Evolutionary conservation across 2,329 filamentous ascomycete species (phyloP).

Genomic region (Alternaria sp.): DNA sequence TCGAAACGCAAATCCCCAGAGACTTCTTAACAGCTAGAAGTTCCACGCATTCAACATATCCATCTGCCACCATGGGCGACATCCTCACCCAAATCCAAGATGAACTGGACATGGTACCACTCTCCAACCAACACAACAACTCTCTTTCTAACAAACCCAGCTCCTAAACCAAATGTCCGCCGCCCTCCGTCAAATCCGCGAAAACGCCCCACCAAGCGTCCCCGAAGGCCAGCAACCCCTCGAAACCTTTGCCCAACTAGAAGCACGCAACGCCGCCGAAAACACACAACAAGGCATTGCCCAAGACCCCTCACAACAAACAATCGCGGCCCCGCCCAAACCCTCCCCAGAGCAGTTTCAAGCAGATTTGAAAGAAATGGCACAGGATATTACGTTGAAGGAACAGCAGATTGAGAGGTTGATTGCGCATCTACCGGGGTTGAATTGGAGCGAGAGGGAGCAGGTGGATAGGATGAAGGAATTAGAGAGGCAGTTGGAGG

Average conservation of each 20-base stretch:
- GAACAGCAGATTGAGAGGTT: constrained; percentile 83
- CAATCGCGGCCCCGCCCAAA: constrained; percentile 16
- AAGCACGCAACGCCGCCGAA: constrained; percentile 31
- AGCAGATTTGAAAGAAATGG: constrained; percentile 73
- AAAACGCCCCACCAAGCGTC: constrained; percentile 49
- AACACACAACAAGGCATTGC: constrained; percentile 18
- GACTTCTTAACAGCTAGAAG: background rate
- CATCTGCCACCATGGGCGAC: constrained; percentile 65
- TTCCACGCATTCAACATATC: too few relatives aligned
- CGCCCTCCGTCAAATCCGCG: constrained; percentile 53
- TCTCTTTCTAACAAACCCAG: constrained; percentile 30
- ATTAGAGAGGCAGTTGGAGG: constrained; percentile 52
- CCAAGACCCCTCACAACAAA: constrained; percentile 18
- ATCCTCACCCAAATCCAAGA: constrained; percentile 84
- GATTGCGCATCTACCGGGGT: constrained; percentile 75
- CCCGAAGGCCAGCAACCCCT: constrained; percentile 53
- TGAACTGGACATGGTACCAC: constrained; percentile 75
- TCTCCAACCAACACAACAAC: background rate
- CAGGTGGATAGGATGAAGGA: constrained; percentile 67
- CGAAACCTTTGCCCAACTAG: constrained; percentile 39
- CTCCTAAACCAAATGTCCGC: constrained; percentile 57
- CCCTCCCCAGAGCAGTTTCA: constrained; percentile 59
- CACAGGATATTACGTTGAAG: constrained; percentile 76
- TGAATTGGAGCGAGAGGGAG: constrained; percentile 78
- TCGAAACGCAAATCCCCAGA: too few relatives aligned